Evolutionary conservation across 345 rosid species (phyloP).

Genomic region (Populus euphratica): DNA sequence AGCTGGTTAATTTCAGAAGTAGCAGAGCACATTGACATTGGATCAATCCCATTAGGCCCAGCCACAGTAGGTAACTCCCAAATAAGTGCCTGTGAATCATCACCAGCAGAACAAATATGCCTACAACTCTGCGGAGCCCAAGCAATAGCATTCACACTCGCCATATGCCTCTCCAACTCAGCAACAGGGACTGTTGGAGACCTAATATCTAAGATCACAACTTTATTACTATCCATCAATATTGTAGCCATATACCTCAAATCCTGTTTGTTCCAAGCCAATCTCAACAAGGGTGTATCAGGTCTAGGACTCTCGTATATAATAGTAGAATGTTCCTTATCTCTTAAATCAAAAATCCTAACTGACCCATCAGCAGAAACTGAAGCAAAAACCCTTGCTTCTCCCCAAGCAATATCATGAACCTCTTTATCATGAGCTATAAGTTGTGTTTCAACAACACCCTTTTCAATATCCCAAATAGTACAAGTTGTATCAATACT

Average conservation of each 20-base stretch:
- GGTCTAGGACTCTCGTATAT: constrained; percentile 80
- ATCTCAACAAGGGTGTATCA: constrained; percentile 62
- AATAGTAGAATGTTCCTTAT: constrained; percentile 74
- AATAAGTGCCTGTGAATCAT: constrained; percentile 75
- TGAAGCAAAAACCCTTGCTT: constrained; percentile 68
- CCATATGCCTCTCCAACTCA: constrained; percentile 65
- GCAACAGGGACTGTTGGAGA: constrained; percentile 73
- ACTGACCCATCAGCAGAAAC: constrained; percentile 84
- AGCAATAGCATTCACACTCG: constrained; percentile 65
- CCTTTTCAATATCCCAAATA: constrained; percentile 85
- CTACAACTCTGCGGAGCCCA: constrained; percentile 82
- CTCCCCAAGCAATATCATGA: constrained; percentile 83
- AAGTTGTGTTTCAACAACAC: constrained; percentile 78
- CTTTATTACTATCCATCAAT: constrained; percentile 77
- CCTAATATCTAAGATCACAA: constrained; percentile 71
- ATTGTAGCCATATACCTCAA: constrained; percentile 74
- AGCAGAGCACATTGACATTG: constrained; percentile 80
- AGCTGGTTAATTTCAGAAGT: constrained; percentile 84
- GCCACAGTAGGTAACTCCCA: constrained; percentile 96
- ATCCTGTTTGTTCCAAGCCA: constrained; percentile 88
- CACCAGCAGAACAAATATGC: constrained; percentile 86
- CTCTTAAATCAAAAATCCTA: constrained; percentile 66
- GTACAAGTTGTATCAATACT: constrained; percentile 95
- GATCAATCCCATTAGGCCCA: constrained; percentile 92
- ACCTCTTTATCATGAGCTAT: constrained; percentile 87